These are phyloP conservation scores for Psilocybe sp. DNA, from an alignment of 768 basidiomycete species.

Conservation along the genomic window DNA sequence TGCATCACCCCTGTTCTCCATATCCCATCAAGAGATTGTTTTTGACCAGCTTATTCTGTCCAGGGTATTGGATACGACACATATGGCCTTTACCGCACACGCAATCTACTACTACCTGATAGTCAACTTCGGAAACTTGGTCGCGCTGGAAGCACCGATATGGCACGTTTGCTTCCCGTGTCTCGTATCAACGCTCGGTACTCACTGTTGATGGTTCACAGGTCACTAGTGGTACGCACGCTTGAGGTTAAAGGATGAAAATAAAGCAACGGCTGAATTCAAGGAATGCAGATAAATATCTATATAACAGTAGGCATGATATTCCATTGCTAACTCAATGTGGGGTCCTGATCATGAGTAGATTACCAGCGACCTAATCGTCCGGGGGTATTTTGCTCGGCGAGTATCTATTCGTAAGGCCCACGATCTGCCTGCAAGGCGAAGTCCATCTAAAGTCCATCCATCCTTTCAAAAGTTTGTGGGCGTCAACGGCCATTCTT, in stretches of 20 bases:
- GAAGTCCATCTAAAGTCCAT: background rate
- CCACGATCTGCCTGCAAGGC: too few relatives aligned
- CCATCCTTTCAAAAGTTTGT: constrained; percentile 10
- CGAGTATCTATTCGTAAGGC: constrained; percentile 18
- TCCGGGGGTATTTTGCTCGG: constrained; percentile 19
- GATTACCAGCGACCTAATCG: constrained; percentile 20
- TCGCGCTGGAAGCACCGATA: background rate
- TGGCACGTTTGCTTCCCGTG: background rate
- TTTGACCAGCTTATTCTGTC: too few relatives aligned
- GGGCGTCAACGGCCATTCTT: constrained; percentile 11
- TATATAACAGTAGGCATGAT: constrained; percentile 18
- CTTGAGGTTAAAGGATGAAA: background rate
- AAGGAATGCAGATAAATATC: constrained; percentile 11
- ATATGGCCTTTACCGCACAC: background rate
- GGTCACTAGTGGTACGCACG: constrained; percentile 18
- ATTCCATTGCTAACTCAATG: background rate
- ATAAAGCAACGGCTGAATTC: background rate
- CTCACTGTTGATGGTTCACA: background rate
- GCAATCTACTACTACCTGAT: background rate
- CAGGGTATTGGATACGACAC: background rate
- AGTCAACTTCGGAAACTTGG: background rate
- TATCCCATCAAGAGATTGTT: background rate
- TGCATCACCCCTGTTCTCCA: background rate
- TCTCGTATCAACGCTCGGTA: background rate
- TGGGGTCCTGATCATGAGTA: background rate